phyloP scores from a whole-genome alignment of 345 rosid species.

The Sapria himalayana region DNA sequence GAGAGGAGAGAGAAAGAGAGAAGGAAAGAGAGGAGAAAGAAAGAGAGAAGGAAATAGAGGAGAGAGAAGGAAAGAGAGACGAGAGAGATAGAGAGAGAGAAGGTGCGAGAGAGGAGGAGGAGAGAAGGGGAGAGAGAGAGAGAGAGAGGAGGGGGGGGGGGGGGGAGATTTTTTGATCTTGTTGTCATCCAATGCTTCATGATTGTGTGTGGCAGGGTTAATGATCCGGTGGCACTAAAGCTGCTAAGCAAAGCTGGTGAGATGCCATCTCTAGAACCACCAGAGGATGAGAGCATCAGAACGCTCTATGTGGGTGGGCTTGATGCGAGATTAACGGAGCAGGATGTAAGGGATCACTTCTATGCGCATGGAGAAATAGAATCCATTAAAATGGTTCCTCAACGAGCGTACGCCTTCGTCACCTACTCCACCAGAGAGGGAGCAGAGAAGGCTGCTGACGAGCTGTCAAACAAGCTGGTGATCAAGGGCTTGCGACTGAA shows the following conservation, averaged over 20 bases:
- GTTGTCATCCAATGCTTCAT: constrained; percentile 2
- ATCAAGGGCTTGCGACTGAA: constrained; percentile 80
- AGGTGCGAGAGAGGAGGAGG: too few relatives aligned
- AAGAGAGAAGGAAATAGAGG: too few relatives aligned
- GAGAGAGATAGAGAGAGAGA: too few relatives aligned
- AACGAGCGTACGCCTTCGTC: constrained; percentile 82
- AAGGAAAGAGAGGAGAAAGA: too few relatives aligned
- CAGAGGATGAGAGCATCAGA: constrained; percentile 75
- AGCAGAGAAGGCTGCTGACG: constrained; percentile 89
- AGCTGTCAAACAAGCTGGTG: constrained; percentile 70
- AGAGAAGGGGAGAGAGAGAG: too few relatives aligned
- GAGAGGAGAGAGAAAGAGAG: too few relatives aligned
- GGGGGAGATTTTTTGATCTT: background rate
- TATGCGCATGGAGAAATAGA: constrained; percentile 89
- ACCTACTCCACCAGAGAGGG: constrained; percentile 92
- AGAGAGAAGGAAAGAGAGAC: too few relatives aligned
- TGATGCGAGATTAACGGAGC: constrained; percentile 62
- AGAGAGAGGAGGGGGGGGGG: too few relatives aligned
- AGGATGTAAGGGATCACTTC: constrained; percentile 73
- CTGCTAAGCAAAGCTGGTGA: constrained; percentile 90
- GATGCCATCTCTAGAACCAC: constrained; percentile 83
- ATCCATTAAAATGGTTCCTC: constrained; percentile 62
- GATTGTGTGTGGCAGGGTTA: constrained; percentile 29
- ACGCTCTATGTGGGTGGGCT: constrained; percentile 88
- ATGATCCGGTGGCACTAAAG: constrained; percentile 86